A percentile compares a stretch with the other conserved stretches of the same genome.
Evolutionary conservation across 805 yeast genomes (phyloP).

Genomic region (Pichia californica): DNA sequence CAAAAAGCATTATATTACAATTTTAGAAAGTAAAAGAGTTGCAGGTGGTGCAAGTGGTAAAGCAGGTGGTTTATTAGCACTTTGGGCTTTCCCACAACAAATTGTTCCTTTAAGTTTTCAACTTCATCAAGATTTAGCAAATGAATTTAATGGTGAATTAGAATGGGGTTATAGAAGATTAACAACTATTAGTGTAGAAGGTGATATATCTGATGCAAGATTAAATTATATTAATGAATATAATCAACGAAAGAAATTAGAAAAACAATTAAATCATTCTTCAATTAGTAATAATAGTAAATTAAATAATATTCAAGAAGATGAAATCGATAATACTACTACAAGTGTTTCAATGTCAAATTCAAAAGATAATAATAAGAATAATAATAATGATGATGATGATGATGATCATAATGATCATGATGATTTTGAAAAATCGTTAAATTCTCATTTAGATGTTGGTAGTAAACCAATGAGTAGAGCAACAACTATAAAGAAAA

Average conservation of each 20-base stretch:
- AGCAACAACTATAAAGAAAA: slow-evolving; percentile 30
- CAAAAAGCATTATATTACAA: slow-evolving; percentile 68
- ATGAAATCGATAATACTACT: background rate
- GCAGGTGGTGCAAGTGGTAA: slow-evolving; percentile 98
- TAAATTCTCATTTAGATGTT: slow-evolving; percentile 5
- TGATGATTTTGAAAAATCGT: background rate
- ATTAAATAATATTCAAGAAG: background rate
- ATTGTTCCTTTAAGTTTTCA: slow-evolving; percentile 83
- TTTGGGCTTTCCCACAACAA: slow-evolving; percentile 96
- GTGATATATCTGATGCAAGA: slow-evolving; percentile 45
- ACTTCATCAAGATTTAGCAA: slow-evolving; percentile 77
- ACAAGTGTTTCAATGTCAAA: background rate
- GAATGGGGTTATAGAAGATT: slow-evolving; percentile 93
- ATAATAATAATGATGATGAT: background rate
- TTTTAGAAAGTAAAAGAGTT: slow-evolving; percentile 82
- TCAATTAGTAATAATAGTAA: background rate
- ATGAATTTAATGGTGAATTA: slow-evolving; percentile 70
- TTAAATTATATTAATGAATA: slow-evolving; percentile 5
- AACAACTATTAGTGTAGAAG: slow-evolving; percentile 82
- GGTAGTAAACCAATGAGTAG: slow-evolving; percentile 21
- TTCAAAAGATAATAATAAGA: background rate
- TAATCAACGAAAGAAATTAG: slow-evolving; percentile 1
- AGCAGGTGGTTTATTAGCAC: slow-evolving; percentile 91
- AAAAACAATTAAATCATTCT: background rate
- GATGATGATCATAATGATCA: background rate